phyloP scores from a whole-genome alignment of 129 eudicot genomes.

The Gnaphalium uliginosum region DNA sequence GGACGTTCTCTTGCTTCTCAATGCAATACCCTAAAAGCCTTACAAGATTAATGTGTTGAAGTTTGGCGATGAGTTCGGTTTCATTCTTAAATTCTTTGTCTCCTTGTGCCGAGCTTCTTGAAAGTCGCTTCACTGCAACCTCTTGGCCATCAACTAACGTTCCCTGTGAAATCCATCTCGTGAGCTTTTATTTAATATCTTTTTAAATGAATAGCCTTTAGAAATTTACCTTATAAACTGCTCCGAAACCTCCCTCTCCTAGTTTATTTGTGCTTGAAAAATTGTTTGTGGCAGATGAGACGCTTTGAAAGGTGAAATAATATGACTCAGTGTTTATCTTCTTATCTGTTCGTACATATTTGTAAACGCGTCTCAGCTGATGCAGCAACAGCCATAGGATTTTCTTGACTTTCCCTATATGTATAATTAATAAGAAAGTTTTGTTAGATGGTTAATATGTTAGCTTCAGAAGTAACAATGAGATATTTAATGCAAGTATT shows the following conservation, averaged over 20 bases:
- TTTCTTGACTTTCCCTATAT: slow-evolving; percentile 20
- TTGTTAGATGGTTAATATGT: too few relatives aligned
- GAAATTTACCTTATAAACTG: slow-evolving; percentile 37
- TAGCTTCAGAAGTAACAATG: too few relatives aligned
- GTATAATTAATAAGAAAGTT: too few relatives aligned
- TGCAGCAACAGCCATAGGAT: background rate
- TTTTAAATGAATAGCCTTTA: background rate
- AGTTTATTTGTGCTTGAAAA: slow-evolving; percentile 34
- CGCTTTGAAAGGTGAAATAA: slow-evolving; percentile 39
- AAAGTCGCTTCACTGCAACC: slow-evolving; percentile 38
- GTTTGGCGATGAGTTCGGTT: slow-evolving; percentile 33
- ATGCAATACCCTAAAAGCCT: slow-evolving; percentile 30
- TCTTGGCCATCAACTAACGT: slow-evolving; percentile 35
- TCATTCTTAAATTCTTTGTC: slow-evolving; percentile 31
- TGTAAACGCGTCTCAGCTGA: slow-evolving; percentile 10
- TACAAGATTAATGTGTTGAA: slow-evolving; percentile 40
- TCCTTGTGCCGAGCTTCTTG: slow-evolving; percentile 32
- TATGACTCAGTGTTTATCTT: slow-evolving; percentile 20
- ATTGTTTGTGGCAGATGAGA: slow-evolving; percentile 34
- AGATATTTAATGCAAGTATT: too few relatives aligned
- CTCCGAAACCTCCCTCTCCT: slow-evolving; percentile 41
- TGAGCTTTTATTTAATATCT: background rate
- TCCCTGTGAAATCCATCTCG: slow-evolving; percentile 22
- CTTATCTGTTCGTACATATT: background rate
- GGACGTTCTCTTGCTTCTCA: slow-evolving; percentile 35